Base-by-base conservation (phyloP, 2,329 filamentous ascomycete species). In the Cordyceps cateniannulata region DNA sequence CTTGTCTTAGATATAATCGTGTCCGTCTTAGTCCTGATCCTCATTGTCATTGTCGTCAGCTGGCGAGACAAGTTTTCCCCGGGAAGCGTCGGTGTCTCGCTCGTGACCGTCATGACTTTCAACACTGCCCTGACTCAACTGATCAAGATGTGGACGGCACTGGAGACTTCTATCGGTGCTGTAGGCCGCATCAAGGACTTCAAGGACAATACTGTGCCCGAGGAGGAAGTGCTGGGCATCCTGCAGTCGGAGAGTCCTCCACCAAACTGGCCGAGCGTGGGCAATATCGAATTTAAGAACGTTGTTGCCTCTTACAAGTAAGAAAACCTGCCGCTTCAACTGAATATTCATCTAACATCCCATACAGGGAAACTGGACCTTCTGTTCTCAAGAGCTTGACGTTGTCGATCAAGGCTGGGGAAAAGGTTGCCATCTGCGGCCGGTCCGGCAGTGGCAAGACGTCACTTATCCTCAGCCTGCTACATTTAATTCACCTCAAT, bases 1-100 rank as follows among this genome's bases (percentile, higher is more conserved):
- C 66, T 83, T 1, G 77, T 79, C 0, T 65, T 83, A 10, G 78
- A 82, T 61, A 64, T 82, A 1, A 42, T 69, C 2, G 76, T 80
- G 0, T 75, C 79, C 0, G 75, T 66, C 1, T 70, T 83, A 32
- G 79, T 78, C 0, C 71, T 77, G 0, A 64, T 80, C 1, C 64
- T 83, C 3, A 76, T 83, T 7, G 70, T 62, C 0, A 66, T 82
- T 1, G 76, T 78, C 0, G 75, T 81, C 2, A 56, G 63, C 42
- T 66, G 80, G 8, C 60, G 60, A 24, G 35, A 61, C 7, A 56
- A 58, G 38, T 68, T 44, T 42, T 72, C 50, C 68, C 71, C 67
- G 47, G 68, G 29, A 64, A 71, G 61, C 16, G 63, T 70, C 35
- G 65, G 70, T 44, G 56, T 71, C 7, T 65, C 68, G 1, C 52